phyloP scores from a whole-genome alignment of 2,329 filamentous ascomycete genomes.

The Huntiella bhutanensis region DNA sequence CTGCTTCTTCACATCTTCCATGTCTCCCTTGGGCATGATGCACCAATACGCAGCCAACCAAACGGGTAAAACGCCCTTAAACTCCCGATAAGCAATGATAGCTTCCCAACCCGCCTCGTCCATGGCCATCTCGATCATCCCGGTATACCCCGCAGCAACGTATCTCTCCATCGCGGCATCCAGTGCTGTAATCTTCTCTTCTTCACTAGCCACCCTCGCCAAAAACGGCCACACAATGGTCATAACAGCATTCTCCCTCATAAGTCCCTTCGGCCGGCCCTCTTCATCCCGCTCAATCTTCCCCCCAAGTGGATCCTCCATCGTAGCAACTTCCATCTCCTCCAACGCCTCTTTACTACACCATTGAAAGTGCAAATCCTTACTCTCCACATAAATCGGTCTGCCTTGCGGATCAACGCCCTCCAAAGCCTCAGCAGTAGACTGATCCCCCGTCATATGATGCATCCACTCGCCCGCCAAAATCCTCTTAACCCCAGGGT shows the following conservation, averaged over 20 bases:
- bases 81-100: conserved; percentile 25
- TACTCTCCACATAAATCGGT: conserved; percentile 37
- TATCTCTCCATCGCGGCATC: conserved; percentile 30
- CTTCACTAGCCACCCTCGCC: conserved; percentile 26
- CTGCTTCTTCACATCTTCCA: conserved; percentile 25
- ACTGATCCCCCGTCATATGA: conserved; percentile 26
- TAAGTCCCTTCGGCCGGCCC: conserved; percentile 29
- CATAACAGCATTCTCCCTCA: conserved; percentile 33
- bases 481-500: conserved; percentile 30
- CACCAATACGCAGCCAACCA: conserved; percentile 38
- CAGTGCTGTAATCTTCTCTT: conserved; percentile 30
- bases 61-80: conserved; percentile 21
- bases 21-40: conserved; percentile 27
- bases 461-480: conserved; percentile 38
- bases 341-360: conserved; percentile 31
- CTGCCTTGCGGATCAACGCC: conserved; percentile 27
- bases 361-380: conserved; percentile 38
- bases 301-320: conserved; percentile 30
- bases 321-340: conserved; percentile 27
- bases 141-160: conserved; percentile 33
- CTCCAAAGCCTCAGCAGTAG: conserved; percentile 26
- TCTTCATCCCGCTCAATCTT: conserved; percentile 29
- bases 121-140: conserved; percentile 42
- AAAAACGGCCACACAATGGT: conserved; percentile 36
- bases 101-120: conserved; percentile 36